Evolutionary conservation across 768 basidiomycete species (phyloP).

Genomic region (Suillus placidus): DNA sequence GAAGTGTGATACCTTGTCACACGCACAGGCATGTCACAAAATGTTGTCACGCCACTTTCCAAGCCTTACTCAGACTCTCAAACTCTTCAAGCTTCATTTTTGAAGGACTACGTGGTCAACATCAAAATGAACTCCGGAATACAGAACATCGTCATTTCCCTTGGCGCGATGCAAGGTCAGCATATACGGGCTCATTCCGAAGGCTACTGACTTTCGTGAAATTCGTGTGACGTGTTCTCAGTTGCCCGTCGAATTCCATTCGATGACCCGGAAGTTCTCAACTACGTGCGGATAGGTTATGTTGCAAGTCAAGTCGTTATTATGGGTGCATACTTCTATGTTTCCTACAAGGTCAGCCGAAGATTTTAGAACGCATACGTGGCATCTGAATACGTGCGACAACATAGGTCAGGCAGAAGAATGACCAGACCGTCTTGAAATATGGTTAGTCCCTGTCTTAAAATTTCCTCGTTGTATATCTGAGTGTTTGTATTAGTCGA

Average conservation of each 20-base stretch:
- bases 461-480: background rate
- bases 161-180: slow-evolving; percentile 90
- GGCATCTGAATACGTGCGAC: slow-evolving; percentile 11
- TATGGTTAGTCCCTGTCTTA: slow-evolving; percentile 63
- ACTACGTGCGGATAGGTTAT: slow-evolving; percentile 85
- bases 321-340: slow-evolving; percentile 78
- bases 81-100: slow-evolving; percentile 5
- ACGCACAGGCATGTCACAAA: slow-evolving; percentile 19
- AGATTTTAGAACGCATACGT: background rate
- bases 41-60: slow-evolving; percentile 6
- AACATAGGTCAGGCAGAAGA: slow-evolving; percentile 90
- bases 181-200: background rate
- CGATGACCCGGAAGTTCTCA: slow-evolving; percentile 81
- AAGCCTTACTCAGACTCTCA: slow-evolving; percentile 12
- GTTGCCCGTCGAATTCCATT: slow-evolving; percentile 92
- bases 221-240: slow-evolving; percentile 33
- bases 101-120: slow-evolving; percentile 19
- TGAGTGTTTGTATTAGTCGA: slow-evolving; percentile 56
- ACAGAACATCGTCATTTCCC: slow-evolving; percentile 84
- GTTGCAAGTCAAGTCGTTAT: slow-evolving; percentile 71
- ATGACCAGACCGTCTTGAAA: slow-evolving; percentile 94
- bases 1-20: slow-evolving; percentile 32
- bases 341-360: slow-evolving; percentile 61
- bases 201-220: background rate
- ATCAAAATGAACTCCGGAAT: slow-evolving; percentile 71